Conservation (phyloP, 139 green algal species). For the Chlorella sp. region DNA sequence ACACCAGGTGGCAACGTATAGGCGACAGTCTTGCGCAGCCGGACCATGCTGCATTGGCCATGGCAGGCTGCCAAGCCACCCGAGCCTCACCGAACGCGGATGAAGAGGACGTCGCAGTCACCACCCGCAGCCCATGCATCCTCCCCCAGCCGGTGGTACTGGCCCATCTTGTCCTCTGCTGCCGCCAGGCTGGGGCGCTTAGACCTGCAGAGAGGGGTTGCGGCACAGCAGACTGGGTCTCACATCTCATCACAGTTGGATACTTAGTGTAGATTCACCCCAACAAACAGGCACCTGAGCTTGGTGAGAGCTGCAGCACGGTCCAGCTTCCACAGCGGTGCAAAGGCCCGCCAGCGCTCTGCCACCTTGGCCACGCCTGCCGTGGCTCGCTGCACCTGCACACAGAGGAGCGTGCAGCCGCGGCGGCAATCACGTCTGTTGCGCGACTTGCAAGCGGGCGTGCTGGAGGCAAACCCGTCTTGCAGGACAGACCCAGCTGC, state of each 20-base stretch:
- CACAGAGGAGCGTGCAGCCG: not conserved
- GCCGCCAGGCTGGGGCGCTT: constrained; percentile 57
- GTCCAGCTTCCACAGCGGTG: constrained; percentile 90
- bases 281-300: constrained; percentile 71
- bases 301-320: constrained; percentile 81
- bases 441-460: no score
- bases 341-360: constrained; percentile 80
- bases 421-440: no score
- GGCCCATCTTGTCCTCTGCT: constrained; percentile 84
- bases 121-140: constrained; percentile 3
- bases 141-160: constrained; percentile 75
- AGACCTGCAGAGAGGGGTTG: constrained; percentile 39
- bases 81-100: not conserved
- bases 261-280: no score
- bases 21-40: no score
- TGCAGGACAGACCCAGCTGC: no score
- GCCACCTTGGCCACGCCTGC: constrained; percentile 49
- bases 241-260: no score
- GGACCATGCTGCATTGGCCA: no score
- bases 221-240: no score
- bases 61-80: no score
- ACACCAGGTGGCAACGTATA: constrained; percentile 69
- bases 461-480: no score
- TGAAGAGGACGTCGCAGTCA: constrained; percentile 18
- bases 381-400: not conserved